Evolutionary conservation across 2,329 filamentous ascomycete species (phyloP), one percentile per base, ranked within the genome.

Genomic region (Aspergillus hiratsukae): DNA sequence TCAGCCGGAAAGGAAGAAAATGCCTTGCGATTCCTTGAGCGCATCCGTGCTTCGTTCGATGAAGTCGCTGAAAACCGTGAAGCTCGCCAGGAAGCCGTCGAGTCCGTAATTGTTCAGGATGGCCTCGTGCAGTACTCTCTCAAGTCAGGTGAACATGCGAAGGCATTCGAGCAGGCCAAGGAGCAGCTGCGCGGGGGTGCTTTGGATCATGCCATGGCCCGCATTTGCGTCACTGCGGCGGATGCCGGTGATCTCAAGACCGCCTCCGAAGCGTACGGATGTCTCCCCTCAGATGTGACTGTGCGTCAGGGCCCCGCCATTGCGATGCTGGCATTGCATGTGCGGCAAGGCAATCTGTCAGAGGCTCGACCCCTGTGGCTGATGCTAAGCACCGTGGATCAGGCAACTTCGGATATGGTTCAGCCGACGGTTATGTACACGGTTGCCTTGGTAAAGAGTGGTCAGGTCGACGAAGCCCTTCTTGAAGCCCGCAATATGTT

Each of bases 361-460:
- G 83, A 85, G 54, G 92, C 92, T 51, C 83, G 88, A 61, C 82
- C 86, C 61, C 93, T 91, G 76, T 97, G 93, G 91, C 82, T 85
- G 53, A 80, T 89, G 55, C 79, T 97, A 53, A 85, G 82, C 58
- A 71, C 70, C 10, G 66, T 85, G 57, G 80, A 84, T 66, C 78
- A 81, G 52, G 81, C 85, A 35, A 82, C 83, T 11, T 72, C 81
- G 53, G 79, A 85, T 31, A 87, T 95, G 72, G 88, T 96, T 60
- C 91, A 96, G 76, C 89, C 91, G 25, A 88, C 91, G 11, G 85
- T 90, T 56, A 96, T 97, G 91, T 96, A 93, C 68, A 86, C 89
- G 14, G 85, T 96, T 56, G 90, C 91, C 49, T 80, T 97, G 72
- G 88, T 97, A 69, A 89, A 90, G 53, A 90, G 89, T 60, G 91